phyloP scores from a whole-genome alignment of 2,329 filamentous ascomycete species.

The Neocucurbitaria cava region DNA sequence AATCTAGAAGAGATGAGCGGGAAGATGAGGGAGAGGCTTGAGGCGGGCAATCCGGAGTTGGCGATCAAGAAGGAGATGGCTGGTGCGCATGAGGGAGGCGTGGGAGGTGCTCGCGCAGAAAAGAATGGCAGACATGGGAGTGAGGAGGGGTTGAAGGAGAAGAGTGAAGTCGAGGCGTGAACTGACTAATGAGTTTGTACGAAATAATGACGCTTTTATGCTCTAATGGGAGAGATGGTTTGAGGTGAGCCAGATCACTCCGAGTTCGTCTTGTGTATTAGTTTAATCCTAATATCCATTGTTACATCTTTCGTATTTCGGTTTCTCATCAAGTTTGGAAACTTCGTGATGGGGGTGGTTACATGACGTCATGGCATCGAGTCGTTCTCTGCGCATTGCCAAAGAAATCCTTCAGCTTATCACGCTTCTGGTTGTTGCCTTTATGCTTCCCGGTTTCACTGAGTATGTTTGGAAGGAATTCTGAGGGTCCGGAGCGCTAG shows the following conservation, averaged over 20 bases:
- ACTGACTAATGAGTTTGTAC: not conserved
- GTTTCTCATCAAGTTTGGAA: too few species aligned
- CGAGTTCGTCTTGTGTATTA: not conserved
- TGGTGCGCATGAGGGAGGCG: not conserved
- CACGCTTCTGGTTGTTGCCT: not conserved
- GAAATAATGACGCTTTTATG: not conserved
- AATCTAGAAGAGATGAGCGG: conserved; percentile 35
- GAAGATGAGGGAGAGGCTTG: conserved; percentile 29
- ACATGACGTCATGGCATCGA: too few species aligned
- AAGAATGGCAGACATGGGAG: conserved; percentile 8
- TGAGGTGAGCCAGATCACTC: conserved; percentile 3
- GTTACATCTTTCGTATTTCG: not conserved
- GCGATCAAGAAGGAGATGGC: conserved; percentile 12
- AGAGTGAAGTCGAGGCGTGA: conserved; percentile 6
- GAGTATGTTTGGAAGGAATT: not conserved
- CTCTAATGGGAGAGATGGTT: not conserved
- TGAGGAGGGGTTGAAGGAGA: conserved; percentile 11
- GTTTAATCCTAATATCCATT: not conserved
- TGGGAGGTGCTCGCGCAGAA: conserved; percentile 3
- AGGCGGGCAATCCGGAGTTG: conserved; percentile 31
- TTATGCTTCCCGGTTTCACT: not conserved
- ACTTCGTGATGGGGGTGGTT: not conserved
- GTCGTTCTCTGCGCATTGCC: too few species aligned
- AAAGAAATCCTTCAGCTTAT: not conserved
- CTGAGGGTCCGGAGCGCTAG: not conserved